Conservation (phyloP, 176 grass and related monocot species). For the Oropetium thomaeum region DNA sequence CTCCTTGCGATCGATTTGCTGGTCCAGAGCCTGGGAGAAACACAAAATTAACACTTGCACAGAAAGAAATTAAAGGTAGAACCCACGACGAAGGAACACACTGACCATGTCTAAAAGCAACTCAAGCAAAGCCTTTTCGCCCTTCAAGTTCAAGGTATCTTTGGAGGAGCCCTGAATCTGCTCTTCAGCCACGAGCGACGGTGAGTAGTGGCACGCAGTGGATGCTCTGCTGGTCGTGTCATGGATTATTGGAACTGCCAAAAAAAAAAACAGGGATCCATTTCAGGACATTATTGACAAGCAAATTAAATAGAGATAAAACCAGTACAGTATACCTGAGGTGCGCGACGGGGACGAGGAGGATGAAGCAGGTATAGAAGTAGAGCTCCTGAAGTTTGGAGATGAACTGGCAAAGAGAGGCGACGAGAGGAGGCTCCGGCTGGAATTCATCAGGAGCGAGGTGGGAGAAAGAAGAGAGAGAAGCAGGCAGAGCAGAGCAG, state of each 20-base stretch:
- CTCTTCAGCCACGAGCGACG: conserved; percentile 44
- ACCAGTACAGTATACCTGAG: no score
- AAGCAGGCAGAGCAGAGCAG: not conserved
- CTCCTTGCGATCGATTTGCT: conserved; percentile 13
- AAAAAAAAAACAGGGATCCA: not conserved
- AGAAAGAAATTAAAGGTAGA: not conserved
- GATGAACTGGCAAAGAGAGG: conserved; percentile 41
- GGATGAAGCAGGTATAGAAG: conserved; percentile 4
- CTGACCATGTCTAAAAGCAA: conserved; percentile 38
- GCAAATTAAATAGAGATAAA: no score
- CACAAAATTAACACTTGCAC: not conserved
- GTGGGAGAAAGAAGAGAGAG: not conserved
- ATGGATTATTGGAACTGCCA: conserved; percentile 46
- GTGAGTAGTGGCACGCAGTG: conserved; percentile 40
- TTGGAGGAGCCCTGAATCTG: conserved; percentile 33
- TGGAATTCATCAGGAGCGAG: conserved; percentile 38
- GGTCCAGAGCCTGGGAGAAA: conserved; percentile 36
- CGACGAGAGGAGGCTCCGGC: conserved; percentile 52
- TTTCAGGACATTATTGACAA: not conserved
- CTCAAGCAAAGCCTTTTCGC: conserved; percentile 54
- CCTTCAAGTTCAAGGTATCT: conserved; percentile 30
- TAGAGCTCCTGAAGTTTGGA: conserved; percentile 19
- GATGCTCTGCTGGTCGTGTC: conserved; percentile 37
- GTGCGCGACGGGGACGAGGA: conserved; percentile 25
- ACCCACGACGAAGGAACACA: not conserved